Evolutionary conservation across 345 rosid species (phyloP), one percentile per base, ranked within the genome.

Genomic region (Aethionema arabicum): DNA sequence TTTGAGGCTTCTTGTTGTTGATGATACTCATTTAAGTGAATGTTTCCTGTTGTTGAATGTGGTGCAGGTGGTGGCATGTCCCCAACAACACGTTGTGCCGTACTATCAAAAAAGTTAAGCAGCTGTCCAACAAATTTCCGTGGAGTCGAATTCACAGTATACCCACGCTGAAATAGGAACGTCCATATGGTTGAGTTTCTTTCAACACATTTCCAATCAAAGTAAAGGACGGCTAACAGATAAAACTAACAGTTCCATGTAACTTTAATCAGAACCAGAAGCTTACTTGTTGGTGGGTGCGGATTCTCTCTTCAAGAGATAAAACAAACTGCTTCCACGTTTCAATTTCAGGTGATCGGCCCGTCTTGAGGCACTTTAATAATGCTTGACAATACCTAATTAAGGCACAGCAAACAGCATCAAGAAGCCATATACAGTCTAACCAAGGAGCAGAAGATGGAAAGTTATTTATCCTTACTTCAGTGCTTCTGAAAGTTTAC

Each of bases 401-500:
- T 15, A 38, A 50, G 52, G 50, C 51, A 56, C 41, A 52, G 36
- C 58, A 27, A 54, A 43, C 5, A 3, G 62, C 44, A 63, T 77
- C 76, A 72, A 56, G 76, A 67, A 63, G 39, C 61, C 46, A 32
- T 64, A 60, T 29, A 49, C 15, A 66, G 63, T 59, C 63, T 66
- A 46, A 33, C 31, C 35, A 15, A 71, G 32, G 31, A 71, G n/a
- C 31, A 65, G 5, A 11, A 32, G 21, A 35, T 45, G 56, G 35
- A 46, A 51, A 65, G 61, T 52, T 21, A 45, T 72, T 37, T 49
- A 49, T 61, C 8, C 99, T 81, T 85, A 95, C 99, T 86, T 95
- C 42, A 84, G 70, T 52, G 99, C 90, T 61, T 83, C 86, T n/a
- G 97, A 79, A 74, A 90, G 79, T 78, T 75, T 95, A 65, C 99